phyloP scores from a whole-genome alignment of 805 yeast genomes.

The Maudiozyma serrabonitensis region DNA sequence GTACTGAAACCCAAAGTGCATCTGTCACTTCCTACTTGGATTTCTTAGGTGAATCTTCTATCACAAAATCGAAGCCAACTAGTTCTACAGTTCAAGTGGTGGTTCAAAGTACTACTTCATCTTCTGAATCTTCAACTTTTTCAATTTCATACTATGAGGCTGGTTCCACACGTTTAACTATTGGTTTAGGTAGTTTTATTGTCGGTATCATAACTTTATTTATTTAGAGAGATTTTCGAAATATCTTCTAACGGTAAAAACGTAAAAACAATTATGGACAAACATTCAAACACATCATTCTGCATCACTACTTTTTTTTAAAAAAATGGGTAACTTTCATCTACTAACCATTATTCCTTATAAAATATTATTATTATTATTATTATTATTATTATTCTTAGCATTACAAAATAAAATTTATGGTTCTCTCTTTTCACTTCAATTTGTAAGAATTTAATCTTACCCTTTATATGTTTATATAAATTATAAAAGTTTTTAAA shows the following conservation, averaged over 20 bases:
- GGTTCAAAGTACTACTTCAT: not conserved
- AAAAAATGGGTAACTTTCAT: not conserved
- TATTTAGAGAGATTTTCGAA: not conserved
- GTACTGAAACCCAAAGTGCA: not conserved
- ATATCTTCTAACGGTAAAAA: not conserved
- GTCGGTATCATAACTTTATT: slow-evolving; percentile 6
- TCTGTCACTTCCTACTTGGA: not conserved
- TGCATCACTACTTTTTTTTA: not conserved
- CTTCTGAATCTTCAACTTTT: not conserved
- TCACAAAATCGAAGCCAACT: not conserved
- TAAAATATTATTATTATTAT: not conserved
- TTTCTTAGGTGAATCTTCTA: slow-evolving; percentile 3
- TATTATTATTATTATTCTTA: not conserved
- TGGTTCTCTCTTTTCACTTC: not conserved
- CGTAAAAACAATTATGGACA: not conserved
- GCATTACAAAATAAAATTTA: not conserved
- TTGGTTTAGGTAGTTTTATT: slow-evolving; percentile 9
- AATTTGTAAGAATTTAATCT: not conserved
- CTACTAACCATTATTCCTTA: not conserved
- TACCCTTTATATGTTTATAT: not conserved
- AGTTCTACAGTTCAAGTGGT: not conserved
- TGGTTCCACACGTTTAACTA: slow-evolving; percentile 8
- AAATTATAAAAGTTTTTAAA: not conserved
- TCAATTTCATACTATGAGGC: slow-evolving; percentile 8
- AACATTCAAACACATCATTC: not conserved